phyloP scores from a whole-genome alignment of 176 grass and related monocot genomes.

The Tuctoria greenei region DNA sequence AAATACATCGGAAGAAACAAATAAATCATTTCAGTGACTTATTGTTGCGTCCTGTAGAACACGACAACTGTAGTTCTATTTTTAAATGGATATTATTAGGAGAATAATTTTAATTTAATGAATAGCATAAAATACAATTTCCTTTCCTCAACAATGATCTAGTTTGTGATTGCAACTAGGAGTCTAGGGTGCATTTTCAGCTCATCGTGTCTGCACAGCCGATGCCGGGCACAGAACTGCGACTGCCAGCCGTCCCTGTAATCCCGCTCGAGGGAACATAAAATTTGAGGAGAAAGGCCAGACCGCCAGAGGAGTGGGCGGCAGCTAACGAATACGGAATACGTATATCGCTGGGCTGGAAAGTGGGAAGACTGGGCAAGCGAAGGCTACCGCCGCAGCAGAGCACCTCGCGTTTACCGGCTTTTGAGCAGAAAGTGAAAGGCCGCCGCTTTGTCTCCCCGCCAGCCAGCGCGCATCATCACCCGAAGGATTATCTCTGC shows the following conservation, averaged over 20 bases:
- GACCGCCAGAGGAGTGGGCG: neutral
- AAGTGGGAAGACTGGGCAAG: neutral
- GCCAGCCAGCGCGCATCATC: slow-evolving; percentile 1
- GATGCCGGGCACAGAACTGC: too few species aligned
- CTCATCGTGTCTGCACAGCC: too few species aligned
- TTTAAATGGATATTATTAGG: too few species aligned
- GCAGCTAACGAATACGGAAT: slow-evolving; percentile 28
- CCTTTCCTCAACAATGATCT: too few species aligned
- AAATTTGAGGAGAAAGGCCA: too few species aligned
- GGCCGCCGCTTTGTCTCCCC: slow-evolving; percentile 27
- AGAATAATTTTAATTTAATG: too few species aligned
- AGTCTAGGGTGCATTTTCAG: too few species aligned
- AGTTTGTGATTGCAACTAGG: too few species aligned
- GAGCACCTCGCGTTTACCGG: slow-evolving; percentile 35
- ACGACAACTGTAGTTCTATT: too few species aligned
- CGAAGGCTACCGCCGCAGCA: neutral
- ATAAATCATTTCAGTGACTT: neutral
- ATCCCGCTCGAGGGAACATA: neutral
- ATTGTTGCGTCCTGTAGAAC: too few species aligned
- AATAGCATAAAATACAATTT: too few species aligned
- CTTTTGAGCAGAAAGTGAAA: slow-evolving; percentile 48
- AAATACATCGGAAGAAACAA: slow-evolving; percentile 1
- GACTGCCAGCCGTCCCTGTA: neutral
- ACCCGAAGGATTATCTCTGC: neutral
- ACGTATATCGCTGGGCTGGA: slow-evolving; percentile 25